Percentiles rank a stretch among this genome's conserved stretches.
Conservation (phyloP, 2,329 filamentous ascomycete genomes). For the Colletotrichum orchidophilum region DNA sequence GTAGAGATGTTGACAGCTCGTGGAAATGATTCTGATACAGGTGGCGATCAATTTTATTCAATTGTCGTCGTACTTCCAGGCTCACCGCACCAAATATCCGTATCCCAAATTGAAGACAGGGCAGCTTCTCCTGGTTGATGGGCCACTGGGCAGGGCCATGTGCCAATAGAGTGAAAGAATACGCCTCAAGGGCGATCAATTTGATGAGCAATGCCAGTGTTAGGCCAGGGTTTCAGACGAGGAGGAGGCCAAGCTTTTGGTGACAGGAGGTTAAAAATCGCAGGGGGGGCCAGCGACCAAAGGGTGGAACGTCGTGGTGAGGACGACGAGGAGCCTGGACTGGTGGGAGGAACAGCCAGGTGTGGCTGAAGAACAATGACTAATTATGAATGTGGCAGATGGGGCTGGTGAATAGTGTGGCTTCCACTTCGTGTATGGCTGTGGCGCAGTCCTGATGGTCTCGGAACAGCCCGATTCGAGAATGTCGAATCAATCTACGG, state of each 20-base stretch:
- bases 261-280: conserved; percentile 30
- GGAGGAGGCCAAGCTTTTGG: conserved; percentile 28
- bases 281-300: background rate
- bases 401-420: background rate
- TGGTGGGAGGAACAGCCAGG: background rate
- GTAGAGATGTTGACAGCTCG: background rate
- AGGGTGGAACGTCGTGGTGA: conserved; percentile 12
- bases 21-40: background rate
- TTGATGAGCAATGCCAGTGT: background rate
- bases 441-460: background rate
- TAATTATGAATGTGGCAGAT: background rate
- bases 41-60: background rate
- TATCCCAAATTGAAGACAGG: background rate
- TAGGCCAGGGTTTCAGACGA: conserved; percentile 21
- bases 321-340: no score
- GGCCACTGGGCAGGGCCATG: background rate
- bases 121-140: background rate
- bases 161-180: background rate
- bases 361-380: background rate
- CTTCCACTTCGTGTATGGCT: background rate
- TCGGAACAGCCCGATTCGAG: conserved; percentile 15
- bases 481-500: background rate
- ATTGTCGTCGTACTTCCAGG: background rate
- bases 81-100: background rate
- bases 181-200: background rate